A percentile compares a stretch with the other conserved stretches of the same genome.
Conservation (phyloP, 140 eudicot genomes). For the Bidens hawaiensis region DNA sequence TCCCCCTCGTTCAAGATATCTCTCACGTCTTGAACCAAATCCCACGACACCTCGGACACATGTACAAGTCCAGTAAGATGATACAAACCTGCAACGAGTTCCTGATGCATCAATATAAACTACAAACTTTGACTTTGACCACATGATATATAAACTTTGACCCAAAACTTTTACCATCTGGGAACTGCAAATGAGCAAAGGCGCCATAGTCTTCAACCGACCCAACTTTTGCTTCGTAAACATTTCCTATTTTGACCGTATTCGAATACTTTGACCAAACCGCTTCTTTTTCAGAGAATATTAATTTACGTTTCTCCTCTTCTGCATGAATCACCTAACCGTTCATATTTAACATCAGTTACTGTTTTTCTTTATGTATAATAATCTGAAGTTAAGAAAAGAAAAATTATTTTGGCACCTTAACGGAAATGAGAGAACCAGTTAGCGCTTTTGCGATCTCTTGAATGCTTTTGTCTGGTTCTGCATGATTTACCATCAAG, state of each 20-base stretch:
- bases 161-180: constrained; percentile 56
- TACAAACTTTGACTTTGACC: not conserved
- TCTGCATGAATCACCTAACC: constrained; percentile 70
- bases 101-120: not conserved
- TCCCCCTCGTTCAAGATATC: constrained; percentile 78
- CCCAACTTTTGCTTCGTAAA: constrained; percentile 66
- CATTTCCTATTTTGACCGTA: constrained; percentile 55
- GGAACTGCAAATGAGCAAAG: constrained; percentile 69
- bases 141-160: not conserved
- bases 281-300: constrained; percentile 91
- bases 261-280: constrained; percentile 61
- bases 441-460: constrained; percentile 60
- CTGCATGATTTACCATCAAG: constrained; percentile 41
- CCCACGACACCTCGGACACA: constrained; percentile 97
- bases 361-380: not conserved
- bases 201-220: constrained; percentile 89
- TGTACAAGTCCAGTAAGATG: constrained; percentile 91
- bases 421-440: constrained; percentile 71
- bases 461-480: constrained; percentile 62
- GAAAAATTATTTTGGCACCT: constrained; percentile 42
- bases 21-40: constrained; percentile 78
- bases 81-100: constrained; percentile 52
- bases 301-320: constrained; percentile 53
- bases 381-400: not conserved
- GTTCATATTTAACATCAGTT: constrained; percentile 1